Percentiles rank a stretch among this genome's conserved stretches.
phyloP scores from a whole-genome alignment of 2,329 filamentous ascomycete genomes.

The Ilyonectria destructans region DNA sequence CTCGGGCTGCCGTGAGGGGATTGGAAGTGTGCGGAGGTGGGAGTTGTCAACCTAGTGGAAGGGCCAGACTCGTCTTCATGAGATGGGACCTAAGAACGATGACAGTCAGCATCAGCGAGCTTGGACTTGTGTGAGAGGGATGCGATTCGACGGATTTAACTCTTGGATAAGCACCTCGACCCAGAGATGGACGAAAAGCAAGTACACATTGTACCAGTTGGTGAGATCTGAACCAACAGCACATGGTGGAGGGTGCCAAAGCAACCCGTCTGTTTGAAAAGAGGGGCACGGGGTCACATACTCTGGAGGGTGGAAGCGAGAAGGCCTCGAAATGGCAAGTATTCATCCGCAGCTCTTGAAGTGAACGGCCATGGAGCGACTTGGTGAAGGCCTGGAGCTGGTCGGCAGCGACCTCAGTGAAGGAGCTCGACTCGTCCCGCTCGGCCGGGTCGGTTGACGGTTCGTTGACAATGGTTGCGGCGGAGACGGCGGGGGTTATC shows the following conservation, averaged over 20 bases:
- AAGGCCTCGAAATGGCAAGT: constrained; percentile 93
- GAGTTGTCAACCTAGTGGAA: constrained; percentile 76
- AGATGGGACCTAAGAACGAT: constrained; percentile 68
- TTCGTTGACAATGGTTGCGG: constrained; percentile 48
- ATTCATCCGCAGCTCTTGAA: constrained; percentile 88
- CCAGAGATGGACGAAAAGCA: constrained; percentile 1
- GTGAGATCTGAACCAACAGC: background rate
- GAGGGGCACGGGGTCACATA: constrained; percentile 65
- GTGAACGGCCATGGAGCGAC: constrained; percentile 79
- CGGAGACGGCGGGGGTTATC: constrained; percentile 69
- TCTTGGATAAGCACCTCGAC: constrained; percentile 13
- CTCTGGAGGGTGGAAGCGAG: constrained; percentile 87
- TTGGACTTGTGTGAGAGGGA: background rate
- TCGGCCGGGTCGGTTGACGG: constrained; percentile 43
- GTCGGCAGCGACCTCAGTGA: constrained; percentile 67
- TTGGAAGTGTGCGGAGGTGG: constrained; percentile 74
- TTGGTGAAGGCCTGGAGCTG: constrained; percentile 81
- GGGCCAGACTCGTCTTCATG: constrained; percentile 73
- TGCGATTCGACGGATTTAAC: background rate
- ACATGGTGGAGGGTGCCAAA: constrained; percentile 14
- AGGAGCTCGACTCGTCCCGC: constrained; percentile 48
- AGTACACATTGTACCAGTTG: background rate
- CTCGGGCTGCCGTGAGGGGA: constrained; percentile 80
- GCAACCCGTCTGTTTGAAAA: constrained; percentile 25
- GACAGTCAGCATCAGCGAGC: constrained; percentile 49